Evolutionary conservation across 1,284 basidiomycete species (phyloP).

Genomic region (Somion occarium): DNA sequence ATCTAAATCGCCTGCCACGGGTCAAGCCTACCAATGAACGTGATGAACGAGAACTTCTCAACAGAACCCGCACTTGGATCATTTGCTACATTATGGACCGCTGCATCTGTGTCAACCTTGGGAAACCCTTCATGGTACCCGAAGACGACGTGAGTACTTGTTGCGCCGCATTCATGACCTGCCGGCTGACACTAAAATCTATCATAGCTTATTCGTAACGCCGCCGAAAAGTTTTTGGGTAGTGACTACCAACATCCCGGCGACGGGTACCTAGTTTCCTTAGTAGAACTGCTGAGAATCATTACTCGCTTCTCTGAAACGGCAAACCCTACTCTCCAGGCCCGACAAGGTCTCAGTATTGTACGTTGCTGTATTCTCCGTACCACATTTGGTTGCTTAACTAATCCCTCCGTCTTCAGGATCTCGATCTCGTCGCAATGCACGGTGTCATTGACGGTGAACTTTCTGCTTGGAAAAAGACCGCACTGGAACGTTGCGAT

Average conservation of each 20-base stretch:
- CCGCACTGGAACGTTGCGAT: slow-evolving; percentile 16
- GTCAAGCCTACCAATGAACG: slow-evolving; percentile 29
- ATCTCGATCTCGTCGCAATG: slow-evolving; percentile 18
- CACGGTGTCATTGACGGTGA: slow-evolving; percentile 24
- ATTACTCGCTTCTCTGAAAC: slow-evolving; percentile 27
- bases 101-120: slow-evolving; percentile 38
- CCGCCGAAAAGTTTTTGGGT: slow-evolving; percentile 19
- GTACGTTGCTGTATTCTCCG: background rate
- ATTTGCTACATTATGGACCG: slow-evolving; percentile 44
- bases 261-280: slow-evolving; percentile 26
- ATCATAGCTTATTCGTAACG: slow-evolving; percentile 23
- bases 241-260: slow-evolving; percentile 25
- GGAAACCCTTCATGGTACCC: slow-evolving; percentile 39
- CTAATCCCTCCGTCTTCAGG: slow-evolving; percentile 11
- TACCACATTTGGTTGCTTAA: background rate
- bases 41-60: slow-evolving; percentile 40
- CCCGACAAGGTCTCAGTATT: background rate
- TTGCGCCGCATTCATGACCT: too few species aligned
- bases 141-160: slow-evolving; percentile 32
- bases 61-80: slow-evolving; percentile 43
- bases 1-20: slow-evolving; percentile 35
- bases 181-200: slow-evolving; percentile 9
- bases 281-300: slow-evolving; percentile 29
- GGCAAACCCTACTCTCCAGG: background rate
- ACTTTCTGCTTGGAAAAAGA: slow-evolving; percentile 21